These are phyloP conservation scores for Jatropha multifida DNA, from an alignment of 441 rosid species.

Conservation along the genomic window DNA sequence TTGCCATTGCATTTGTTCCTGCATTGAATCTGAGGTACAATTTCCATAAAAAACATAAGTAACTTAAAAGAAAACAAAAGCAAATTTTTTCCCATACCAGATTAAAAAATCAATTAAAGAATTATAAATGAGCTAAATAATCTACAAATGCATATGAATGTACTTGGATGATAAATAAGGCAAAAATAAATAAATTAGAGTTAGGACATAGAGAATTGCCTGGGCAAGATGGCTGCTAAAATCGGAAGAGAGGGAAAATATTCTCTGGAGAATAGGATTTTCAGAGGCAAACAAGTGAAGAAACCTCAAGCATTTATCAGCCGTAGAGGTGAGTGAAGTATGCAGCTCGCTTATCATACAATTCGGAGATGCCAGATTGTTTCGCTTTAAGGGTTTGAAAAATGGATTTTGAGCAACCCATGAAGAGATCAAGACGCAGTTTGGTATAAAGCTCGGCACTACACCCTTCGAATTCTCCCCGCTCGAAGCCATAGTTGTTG, in stretches of 20 bases:
- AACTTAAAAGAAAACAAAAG: background rate
- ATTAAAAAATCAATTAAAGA: background rate
- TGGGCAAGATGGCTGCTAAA: slow-evolving; percentile 47
- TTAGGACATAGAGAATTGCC: slow-evolving; percentile 33
- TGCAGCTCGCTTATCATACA: slow-evolving; percentile 41
- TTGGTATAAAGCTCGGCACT: slow-evolving; percentile 19
- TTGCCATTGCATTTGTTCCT: slow-evolving; percentile 34
- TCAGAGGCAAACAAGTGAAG: slow-evolving; percentile 42
- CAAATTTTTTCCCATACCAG: background rate
- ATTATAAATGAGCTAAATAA: background rate
- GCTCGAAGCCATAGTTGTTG: slow-evolving; percentile 33
- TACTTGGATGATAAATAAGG: background rate
- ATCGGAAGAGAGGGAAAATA: slow-evolving; percentile 44
- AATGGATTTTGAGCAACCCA: slow-evolving; percentile 51
- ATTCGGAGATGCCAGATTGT: slow-evolving; percentile 31
- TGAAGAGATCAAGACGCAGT: slow-evolving; percentile 40
- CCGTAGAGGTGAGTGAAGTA: slow-evolving; percentile 37
- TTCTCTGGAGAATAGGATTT: slow-evolving; percentile 48
- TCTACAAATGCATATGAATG: background rate
- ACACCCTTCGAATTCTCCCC: slow-evolving; percentile 31
- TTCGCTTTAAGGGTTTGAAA: slow-evolving; percentile 30
- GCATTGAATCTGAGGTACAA: slow-evolving; percentile 43
- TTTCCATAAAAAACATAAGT: background rate
- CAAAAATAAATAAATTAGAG: background rate
- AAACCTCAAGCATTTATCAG: slow-evolving; percentile 38